phyloP scores from a whole-genome alignment of 176 grass and related monocot genomes.

The Triticum aestivum region IWGSC_CS_RefSeq_v2.1 NC_057803.1:718460314-718460813 shows the following conservation, averaged over 20 bases:
- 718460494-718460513: not conserved
- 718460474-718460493: not conserved
- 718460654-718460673: constrained; percentile 60
- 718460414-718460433: constrained; percentile 1
- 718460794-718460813: not conserved
- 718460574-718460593: not conserved
- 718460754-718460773: constrained; percentile 76
- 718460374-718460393: not conserved
- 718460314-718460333: not conserved
- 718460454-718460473: not conserved
- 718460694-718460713: constrained; percentile 75
- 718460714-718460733: constrained; percentile 74
- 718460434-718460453: not conserved
- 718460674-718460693: constrained; percentile 61
- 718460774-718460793: constrained; percentile 9
- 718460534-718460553: not conserved
- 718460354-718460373: not conserved
- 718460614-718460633: constrained; percentile 75
- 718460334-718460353: not conserved
- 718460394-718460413: not conserved
- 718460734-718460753: constrained; percentile 79
- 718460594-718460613: not conserved
- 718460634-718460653: constrained; percentile 80
- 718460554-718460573: not conserved
- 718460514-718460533: not conserved